Conservation (phyloP, 768 basidiomycete genomes). For the Lentinus tigrinus region DNA sequence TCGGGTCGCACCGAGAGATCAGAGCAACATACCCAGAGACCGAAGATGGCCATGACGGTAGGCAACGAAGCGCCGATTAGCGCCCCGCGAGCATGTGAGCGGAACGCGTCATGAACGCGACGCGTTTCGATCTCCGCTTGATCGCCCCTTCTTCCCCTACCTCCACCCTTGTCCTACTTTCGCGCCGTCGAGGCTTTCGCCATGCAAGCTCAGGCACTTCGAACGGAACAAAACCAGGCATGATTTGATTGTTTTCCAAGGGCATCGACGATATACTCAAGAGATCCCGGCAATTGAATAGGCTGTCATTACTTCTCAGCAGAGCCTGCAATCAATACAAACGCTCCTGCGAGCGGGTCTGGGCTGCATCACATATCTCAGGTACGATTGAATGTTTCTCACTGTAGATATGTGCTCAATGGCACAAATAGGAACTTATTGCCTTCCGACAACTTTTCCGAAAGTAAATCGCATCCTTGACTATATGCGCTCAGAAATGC, state of each 20-base stretch:
- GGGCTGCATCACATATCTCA: conserved; percentile 75
- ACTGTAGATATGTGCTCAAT: conserved; percentile 13
- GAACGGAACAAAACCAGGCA: conserved; percentile 29
- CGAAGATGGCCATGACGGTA: conserved; percentile 68
- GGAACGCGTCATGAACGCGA: conserved; percentile 21
- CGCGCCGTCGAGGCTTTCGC: neutral
- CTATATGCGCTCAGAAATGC: conserved; percentile 3
- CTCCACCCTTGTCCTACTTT: neutral
- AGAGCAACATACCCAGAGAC: conserved; percentile 68
- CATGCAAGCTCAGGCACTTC: conserved; percentile 42
- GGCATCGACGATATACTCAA: neutral
- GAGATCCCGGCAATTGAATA: neutral
- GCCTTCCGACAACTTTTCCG: conserved; percentile 76
- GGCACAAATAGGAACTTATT: conserved; percentile 56
- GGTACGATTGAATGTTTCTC: conserved; percentile 36
- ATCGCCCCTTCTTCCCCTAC: neutral
- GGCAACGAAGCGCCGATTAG: neutral
- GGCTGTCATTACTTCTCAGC: conserved; percentile 39
- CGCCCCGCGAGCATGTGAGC: conserved; percentile 21
- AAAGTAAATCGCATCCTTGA: conserved; percentile 41
- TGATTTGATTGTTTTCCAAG: neutral
- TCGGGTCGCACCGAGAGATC: conserved; percentile 2
- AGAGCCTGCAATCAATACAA: conserved; percentile 70
- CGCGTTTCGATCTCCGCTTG: conserved; percentile 16
- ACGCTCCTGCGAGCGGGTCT: conserved; percentile 71